A percentile compares a stretch with the other conserved stretches of the same genome.
These are phyloP conservation scores for Tetradesmus obliquus DNA, from an alignment of 139 green algal species.

Conservation along the genomic window DNA sequence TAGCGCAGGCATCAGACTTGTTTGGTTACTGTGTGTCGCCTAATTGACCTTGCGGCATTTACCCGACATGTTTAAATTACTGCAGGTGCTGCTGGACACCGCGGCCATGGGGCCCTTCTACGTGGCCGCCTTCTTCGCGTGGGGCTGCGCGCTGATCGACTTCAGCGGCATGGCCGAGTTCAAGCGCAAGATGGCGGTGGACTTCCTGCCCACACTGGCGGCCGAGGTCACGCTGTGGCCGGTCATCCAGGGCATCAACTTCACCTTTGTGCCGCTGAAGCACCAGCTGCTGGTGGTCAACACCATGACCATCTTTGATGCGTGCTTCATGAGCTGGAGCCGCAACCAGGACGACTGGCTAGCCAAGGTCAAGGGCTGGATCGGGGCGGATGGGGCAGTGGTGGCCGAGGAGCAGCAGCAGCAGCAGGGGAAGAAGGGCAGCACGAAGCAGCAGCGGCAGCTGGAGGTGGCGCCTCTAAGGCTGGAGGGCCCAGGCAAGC, in stretches of 20 bases:
- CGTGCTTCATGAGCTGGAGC: slow-evolving; percentile 63
- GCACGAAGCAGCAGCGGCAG: not conserved
- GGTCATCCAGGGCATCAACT: slow-evolving; percentile 57
- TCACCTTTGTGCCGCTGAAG: slow-evolving; percentile 58
- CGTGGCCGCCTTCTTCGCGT: slow-evolving; percentile 54
- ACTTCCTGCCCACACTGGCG: slow-evolving; percentile 59
- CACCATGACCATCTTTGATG: slow-evolving; percentile 63
- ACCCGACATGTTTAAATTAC: not conserved
- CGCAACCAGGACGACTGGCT: slow-evolving; percentile 56
- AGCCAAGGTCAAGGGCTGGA: slow-evolving; percentile 11
- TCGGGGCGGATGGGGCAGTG: not conserved
- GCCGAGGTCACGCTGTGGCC: slow-evolving; percentile 63
- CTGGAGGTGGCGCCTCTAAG: not conserved
- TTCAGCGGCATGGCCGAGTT: slow-evolving; percentile 44
- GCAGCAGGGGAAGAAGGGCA: not conserved
- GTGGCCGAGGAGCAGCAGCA: not conserved
- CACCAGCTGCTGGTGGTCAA: slow-evolving; percentile 79
- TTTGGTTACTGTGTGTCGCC: too few relatives aligned
- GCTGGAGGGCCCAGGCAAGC: not conserved
- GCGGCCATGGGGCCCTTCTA: slow-evolving; percentile 56
- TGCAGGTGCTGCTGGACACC: slow-evolving; percentile 49
- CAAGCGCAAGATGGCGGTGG: slow-evolving; percentile 44
- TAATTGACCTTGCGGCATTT: too few relatives aligned
- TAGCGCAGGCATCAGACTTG: too few relatives aligned
- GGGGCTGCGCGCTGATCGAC: slow-evolving; percentile 55